Percentiles rank a stretch among this genome's conserved stretches.
Conservation (phyloP, 768 basidiomycete genomes). For the Amanita rimosa region DNA sequence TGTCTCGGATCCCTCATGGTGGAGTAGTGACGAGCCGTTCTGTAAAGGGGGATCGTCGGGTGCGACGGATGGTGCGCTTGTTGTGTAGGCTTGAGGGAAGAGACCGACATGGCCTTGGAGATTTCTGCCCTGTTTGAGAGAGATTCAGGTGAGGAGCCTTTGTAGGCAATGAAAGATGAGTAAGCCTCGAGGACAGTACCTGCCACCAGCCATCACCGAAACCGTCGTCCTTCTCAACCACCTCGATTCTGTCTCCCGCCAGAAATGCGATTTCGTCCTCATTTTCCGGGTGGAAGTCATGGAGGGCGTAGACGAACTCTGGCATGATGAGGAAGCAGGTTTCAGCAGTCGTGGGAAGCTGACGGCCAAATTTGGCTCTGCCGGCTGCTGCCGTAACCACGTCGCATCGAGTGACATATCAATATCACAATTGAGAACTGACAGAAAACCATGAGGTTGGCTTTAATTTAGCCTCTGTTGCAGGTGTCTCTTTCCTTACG, state of each 20-base stretch:
- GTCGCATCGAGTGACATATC: too few species aligned
- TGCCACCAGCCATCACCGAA: constrained; percentile 97
- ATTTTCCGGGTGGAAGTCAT: constrained; percentile 86
- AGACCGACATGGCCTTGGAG: constrained; percentile 73
- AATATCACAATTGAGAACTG: too few species aligned
- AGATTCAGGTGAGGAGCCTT: background rate
- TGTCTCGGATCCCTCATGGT: constrained; percentile 36
- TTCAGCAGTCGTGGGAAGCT: too few species aligned
- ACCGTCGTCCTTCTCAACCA: constrained; percentile 87
- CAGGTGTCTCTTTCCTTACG: too few species aligned
- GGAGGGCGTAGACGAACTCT: constrained; percentile 80
- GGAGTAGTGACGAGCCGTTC: constrained; percentile 18
- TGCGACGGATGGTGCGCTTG: constrained; percentile 29
- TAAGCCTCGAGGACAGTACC: constrained; percentile 19
- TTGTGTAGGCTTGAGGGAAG: constrained; percentile 86
- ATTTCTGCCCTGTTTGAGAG: constrained; percentile 56
- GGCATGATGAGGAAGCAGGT: constrained; percentile 32
- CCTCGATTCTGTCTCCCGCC: constrained; percentile 79
- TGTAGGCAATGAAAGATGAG: constrained; percentile 3
- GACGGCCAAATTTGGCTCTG: too few species aligned
- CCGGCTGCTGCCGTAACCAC: too few species aligned
- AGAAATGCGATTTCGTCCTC: constrained; percentile 86
- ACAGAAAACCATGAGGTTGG: too few species aligned
- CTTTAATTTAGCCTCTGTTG: too few species aligned
- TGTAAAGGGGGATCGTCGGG: constrained; percentile 10